Percentiles rank a stretch among this genome's conserved stretches.
These are phyloP conservation scores for Oryza officinalis DNA, from an alignment of 176 grass and related monocot species.

Conservation along the genomic window DNA sequence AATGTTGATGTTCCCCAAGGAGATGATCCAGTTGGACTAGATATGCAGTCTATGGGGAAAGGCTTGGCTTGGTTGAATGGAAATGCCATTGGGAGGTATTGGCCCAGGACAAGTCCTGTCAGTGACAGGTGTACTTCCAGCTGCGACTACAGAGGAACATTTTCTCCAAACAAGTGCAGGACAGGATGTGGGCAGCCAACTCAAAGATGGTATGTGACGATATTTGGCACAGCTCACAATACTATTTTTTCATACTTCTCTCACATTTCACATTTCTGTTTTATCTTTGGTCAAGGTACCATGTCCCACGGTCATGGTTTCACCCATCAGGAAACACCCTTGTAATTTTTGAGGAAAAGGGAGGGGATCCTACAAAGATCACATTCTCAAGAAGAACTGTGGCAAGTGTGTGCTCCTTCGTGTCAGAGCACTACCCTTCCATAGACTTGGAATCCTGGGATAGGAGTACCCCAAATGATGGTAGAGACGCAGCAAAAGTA, in stretches of 20 bases:
- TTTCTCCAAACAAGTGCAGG: conserved; percentile 79
- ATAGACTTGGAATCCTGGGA: conserved; percentile 56
- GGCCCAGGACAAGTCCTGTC: conserved; percentile 59
- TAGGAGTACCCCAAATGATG: conserved; percentile 21
- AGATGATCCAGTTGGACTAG: conserved; percentile 78
- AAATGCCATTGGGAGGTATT: conserved; percentile 88
- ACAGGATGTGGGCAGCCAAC: conserved; percentile 83
- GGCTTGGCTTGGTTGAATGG: conserved; percentile 95
- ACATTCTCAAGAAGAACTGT: conserved; percentile 67
- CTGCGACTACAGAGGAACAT: conserved; percentile 82
- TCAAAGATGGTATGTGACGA: conserved; percentile 77
- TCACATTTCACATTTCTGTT: conserved; percentile 28
- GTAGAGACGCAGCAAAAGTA: conserved; percentile 34
- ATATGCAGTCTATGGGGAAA: conserved; percentile 96
- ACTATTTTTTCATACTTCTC: not conserved
- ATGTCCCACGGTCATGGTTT: conserved; percentile 94
- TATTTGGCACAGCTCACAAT: not conserved
- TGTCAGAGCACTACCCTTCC: conserved; percentile 73
- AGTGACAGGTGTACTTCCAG: conserved; percentile 58
- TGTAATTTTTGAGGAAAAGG: conserved; percentile 86
- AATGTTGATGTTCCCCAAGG: conserved; percentile 76
- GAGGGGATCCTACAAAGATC: conserved; percentile 85
- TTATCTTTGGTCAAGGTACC: conserved; percentile 71
- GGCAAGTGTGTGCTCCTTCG: conserved; percentile 56
- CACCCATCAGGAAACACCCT: conserved; percentile 78